Evolutionary conservation across 257 asterid genomes (phyloP), one percentile per base, ranked within the genome.

Genomic region (Penstemon eatonii): DNA sequence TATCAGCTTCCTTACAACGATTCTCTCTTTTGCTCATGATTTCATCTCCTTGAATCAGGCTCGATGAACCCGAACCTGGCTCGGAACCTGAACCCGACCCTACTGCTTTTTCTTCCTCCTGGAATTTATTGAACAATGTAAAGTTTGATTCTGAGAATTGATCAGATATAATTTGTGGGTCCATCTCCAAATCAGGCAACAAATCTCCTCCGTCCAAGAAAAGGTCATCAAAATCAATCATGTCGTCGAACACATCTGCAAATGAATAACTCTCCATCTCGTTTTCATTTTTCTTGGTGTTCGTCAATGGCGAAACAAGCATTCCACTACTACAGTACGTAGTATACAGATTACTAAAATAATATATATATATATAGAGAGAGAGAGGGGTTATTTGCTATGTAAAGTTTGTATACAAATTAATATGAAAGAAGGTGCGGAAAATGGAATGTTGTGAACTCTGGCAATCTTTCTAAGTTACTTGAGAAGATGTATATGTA

Each of bases 171-270:
- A 71, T 54, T 43, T 84, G 84, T n/a, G 82, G 71, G 65, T 84
- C 91, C 94, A 88, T 87, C 66, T 88, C 92, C 89, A 79, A 70
- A 83, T 86, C 90, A 25, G 86, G 92, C 72, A 56, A 41, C 37
- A 56, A 15, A 56, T 56, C 61, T 8, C 61, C 42, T 0, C 61
- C 42, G 13, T 56, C 37, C 41, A 56, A 19, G 37, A 56, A 56
- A 56, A 56, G 61, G 37, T 56, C 61, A 56, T 56, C 61, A 12
- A 56, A 56, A 56, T 56, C 61, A 25, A 56, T 56, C n/a, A 13
- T 41, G 61, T 56, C 61, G 13, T 56, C 42, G 61, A 19, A 19
- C 25, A 56, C 25, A 5, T 56, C 61, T 12, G 59, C 59, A 4
- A 1, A 25, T 25, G 59, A 54, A 12, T 15, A 54, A 56, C 25